phyloP scores from a whole-genome alignment of 495 filamentous ascomycete species.

The Penicillium salamii region DNA sequence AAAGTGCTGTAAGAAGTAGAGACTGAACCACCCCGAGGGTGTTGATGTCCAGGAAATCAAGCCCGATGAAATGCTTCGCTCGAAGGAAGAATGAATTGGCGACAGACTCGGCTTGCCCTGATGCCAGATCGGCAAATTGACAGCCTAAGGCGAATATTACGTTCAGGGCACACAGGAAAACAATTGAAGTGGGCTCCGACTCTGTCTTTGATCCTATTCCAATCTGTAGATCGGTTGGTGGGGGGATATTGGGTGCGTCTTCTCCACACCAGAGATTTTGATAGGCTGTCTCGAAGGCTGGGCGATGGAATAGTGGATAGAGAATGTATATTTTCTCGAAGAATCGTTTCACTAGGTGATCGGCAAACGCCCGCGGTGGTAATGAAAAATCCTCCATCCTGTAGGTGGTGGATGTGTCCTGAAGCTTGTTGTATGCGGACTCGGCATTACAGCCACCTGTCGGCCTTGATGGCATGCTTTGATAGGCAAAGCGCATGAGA shows the following conservation, averaged over 20 bases:
- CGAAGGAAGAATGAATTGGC: slow-evolving; percentile 34
- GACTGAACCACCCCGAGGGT: slow-evolving; percentile 33
- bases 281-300: slow-evolving; percentile 28
- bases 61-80: slow-evolving; percentile 27
- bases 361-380: slow-evolving; percentile 30
- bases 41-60: slow-evolving; percentile 29
- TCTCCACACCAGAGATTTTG: slow-evolving; percentile 30
- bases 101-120: slow-evolving; percentile 15
- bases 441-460: too few species aligned
- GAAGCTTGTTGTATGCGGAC: too few species aligned
- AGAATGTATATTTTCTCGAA: slow-evolving; percentile 32
- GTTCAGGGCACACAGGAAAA: slow-evolving; percentile 37
- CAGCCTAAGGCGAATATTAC: slow-evolving; percentile 37
- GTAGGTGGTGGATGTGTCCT: too few species aligned
- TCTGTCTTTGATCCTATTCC: slow-evolving; percentile 5
- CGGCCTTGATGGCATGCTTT: too few species aligned
- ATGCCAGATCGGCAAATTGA: slow-evolving; percentile 26
- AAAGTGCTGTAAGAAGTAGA: slow-evolving; percentile 35
- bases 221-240: slow-evolving; percentile 1
- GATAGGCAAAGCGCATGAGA: too few species aligned
- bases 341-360: slow-evolving; percentile 33
- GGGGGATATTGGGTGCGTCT: slow-evolving; percentile 3
- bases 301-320: slow-evolving; percentile 37
- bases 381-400: slow-evolving; percentile 9
- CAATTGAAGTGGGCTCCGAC: slow-evolving; percentile 8